These are phyloP conservation scores for Sclerotinia subarctica DNA, from an alignment of 2,329 filamentous ascomycete species.

Conservation along the genomic window DNA sequence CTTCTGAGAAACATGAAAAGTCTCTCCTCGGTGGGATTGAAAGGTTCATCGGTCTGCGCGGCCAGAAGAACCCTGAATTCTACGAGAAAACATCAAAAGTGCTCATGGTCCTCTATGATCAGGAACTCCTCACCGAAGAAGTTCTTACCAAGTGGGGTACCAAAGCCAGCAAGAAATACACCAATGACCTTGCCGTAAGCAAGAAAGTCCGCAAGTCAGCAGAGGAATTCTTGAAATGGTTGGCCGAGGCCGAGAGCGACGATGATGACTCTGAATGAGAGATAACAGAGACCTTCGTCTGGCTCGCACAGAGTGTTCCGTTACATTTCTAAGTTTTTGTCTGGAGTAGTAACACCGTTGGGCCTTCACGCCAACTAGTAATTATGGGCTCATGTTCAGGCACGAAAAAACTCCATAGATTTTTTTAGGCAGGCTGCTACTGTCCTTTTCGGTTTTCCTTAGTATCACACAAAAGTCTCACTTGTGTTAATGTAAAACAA, in stretches of 20 bases:
- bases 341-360: neutral
- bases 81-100: conserved; percentile 78
- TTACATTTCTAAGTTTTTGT: neutral
- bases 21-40: conserved; percentile 93
- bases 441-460: conserved; percentile 7
- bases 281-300: neutral
- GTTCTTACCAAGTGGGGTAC: conserved; percentile 85
- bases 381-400: neutral
- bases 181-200: conserved; percentile 73
- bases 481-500: conserved; percentile 8
- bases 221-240: conserved; percentile 91
- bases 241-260: conserved; percentile 76
- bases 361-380: neutral
- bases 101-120: conserved; percentile 84
- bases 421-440: neutral
- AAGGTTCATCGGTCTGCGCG: conserved; percentile 71
- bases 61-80: conserved; percentile 77
- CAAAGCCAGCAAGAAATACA: conserved; percentile 98
- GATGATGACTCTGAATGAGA: conserved; percentile 62
- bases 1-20: conserved; percentile 91
- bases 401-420: neutral
- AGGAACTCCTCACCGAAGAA: conserved; percentile 85
- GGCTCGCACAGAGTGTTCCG: neutral
- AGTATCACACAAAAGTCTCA: conserved; percentile 7
- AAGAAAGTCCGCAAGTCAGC: conserved; percentile 95